Conservation (phyloP, 2,329 filamentous ascomycete species). For the Metarhizium brunneum region DNA sequence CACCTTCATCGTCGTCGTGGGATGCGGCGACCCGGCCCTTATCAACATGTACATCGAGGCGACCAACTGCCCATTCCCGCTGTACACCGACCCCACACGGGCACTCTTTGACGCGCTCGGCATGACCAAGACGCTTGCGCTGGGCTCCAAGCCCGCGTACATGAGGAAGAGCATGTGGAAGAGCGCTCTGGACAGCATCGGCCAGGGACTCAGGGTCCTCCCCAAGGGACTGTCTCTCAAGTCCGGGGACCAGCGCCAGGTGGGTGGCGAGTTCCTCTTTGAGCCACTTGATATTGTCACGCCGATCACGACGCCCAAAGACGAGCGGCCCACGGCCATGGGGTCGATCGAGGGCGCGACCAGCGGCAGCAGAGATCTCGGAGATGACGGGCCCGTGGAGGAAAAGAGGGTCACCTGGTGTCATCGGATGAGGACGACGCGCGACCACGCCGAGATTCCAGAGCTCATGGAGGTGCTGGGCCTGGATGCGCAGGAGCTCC, state of each 20-base stretch:
- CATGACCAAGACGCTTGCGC: slow-evolving; percentile 54
- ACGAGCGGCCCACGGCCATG: slow-evolving; percentile 18
- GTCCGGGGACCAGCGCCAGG: slow-evolving; percentile 57
- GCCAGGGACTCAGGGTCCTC: slow-evolving; percentile 51
- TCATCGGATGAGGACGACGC: slow-evolving; percentile 70
- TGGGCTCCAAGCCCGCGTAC: slow-evolving; percentile 56
- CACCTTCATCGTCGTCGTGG: slow-evolving; percentile 60
- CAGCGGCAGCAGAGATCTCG: slow-evolving; percentile 10
- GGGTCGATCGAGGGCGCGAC: slow-evolving; percentile 12
- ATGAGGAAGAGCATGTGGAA: slow-evolving; percentile 46
- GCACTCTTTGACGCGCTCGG: slow-evolving; percentile 58
- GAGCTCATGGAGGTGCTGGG: slow-evolving; percentile 57
- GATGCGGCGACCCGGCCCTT: slow-evolving; percentile 60
- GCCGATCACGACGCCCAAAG: slow-evolving; percentile 34
- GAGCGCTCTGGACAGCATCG: slow-evolving; percentile 40
- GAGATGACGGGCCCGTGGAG: slow-evolving; percentile 25
- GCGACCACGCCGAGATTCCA: slow-evolving; percentile 66
- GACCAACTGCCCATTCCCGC: slow-evolving; percentile 59
- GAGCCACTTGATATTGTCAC: slow-evolving; percentile 41
- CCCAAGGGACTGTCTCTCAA: slow-evolving; percentile 49
- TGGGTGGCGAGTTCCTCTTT: slow-evolving; percentile 74
- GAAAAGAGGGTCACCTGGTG: slow-evolving; percentile 66
- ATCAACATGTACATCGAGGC: slow-evolving; percentile 57
- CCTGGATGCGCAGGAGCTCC: slow-evolving; percentile 32
- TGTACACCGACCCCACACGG: slow-evolving; percentile 66